phyloP scores from a whole-genome alignment of 1,284 basidiomycete species.

The Porodaedalea pini region DNA sequence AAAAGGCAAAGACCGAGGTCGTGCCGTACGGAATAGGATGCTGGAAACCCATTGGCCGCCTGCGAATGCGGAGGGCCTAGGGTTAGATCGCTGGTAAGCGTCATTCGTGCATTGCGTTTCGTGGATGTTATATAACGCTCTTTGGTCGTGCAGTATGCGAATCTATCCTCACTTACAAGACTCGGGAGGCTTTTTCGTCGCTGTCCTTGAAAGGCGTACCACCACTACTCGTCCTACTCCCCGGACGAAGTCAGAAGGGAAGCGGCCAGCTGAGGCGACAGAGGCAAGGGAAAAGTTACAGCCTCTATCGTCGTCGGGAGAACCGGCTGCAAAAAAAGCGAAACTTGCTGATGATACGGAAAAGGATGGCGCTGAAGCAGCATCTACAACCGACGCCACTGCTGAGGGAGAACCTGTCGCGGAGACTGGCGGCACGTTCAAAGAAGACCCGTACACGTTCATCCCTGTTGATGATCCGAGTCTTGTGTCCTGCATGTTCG shows the following conservation, averaged over 20 bases:
- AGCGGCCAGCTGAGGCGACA: conserved; percentile 43
- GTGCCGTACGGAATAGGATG: conserved; percentile 54
- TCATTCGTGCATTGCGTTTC: neutral
- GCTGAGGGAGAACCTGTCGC: conserved; percentile 24
- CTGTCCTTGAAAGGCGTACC: conserved; percentile 68
- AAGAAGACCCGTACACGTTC: conserved; percentile 89
- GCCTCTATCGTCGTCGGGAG: conserved; percentile 32
- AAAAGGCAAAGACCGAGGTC: conserved; percentile 27
- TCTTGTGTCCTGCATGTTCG: conserved; percentile 67
- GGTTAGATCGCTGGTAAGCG: conserved; percentile 69
- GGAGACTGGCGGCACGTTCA: conserved; percentile 55
- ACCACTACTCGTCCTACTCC: conserved; percentile 16
- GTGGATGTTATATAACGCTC: neutral
- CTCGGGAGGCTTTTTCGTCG: conserved; percentile 97
- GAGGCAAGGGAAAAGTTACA: neutral
- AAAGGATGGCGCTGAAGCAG: conserved; percentile 19
- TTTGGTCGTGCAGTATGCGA: conserved; percentile 54
- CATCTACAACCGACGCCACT: conserved; percentile 11
- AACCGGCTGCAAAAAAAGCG: conserved; percentile 47
- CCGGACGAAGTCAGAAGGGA: conserved; percentile 30
- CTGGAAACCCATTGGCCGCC: conserved; percentile 80
- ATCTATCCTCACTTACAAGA: conserved; percentile 96
- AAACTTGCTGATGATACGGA: conserved; percentile 32
- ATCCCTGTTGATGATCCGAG: conserved; percentile 68
- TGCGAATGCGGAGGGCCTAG: conserved; percentile 52